Evolutionary conservation across 192 early-diverging fungal genomes (phyloP).

Genomic region (Lobulomyces angularis): DNA sequence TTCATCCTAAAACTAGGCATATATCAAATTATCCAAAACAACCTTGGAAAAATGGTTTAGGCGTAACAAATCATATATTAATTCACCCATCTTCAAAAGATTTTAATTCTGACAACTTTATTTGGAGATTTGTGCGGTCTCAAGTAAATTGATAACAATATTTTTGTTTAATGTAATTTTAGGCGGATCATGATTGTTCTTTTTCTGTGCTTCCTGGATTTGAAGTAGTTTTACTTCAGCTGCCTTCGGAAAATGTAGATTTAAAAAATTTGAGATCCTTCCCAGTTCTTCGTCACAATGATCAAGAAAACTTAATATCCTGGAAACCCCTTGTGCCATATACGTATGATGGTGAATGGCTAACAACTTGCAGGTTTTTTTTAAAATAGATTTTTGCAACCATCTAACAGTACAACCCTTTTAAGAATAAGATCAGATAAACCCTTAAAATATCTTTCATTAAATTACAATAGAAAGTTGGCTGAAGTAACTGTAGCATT

Average conservation of each 20-base stretch:
- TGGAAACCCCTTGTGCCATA: conserved; percentile 46
- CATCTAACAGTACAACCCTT: conserved; percentile 6
- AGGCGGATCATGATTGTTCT: conserved; percentile 30
- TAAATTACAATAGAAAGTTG: conserved; percentile 16
- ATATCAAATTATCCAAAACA: too few relatives aligned
- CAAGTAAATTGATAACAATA: conserved; percentile 11
- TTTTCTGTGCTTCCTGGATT: conserved; percentile 50
- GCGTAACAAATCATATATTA: conserved; percentile 42
- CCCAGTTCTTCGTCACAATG: conserved; percentile 37
- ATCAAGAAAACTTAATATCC: conserved; percentile 26
- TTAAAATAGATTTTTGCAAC: background rate
- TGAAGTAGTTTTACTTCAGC: conserved; percentile 27
- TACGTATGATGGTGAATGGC: conserved; percentile 43
- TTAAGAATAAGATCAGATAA: conserved; percentile 18
- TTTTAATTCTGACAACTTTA: conserved; percentile 33
- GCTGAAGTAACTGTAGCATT: too few relatives aligned
- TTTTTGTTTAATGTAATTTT: conserved; percentile 14
- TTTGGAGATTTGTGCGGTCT: conserved; percentile 39
- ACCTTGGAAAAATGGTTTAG: conserved; percentile 56
- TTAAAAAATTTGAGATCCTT: conserved; percentile 18
- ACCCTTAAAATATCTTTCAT: conserved; percentile 15
- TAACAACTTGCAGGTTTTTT: conserved; percentile 14
- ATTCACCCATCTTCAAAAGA: conserved; percentile 33
- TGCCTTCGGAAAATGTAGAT: conserved; percentile 11
- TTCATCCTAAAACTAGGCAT: too few relatives aligned